Percentiles rank a stretch among this genome's conserved stretches.
phyloP scores from a whole-genome alignment of 768 basidiomycete species.

The Rhodotorula graminis region DNA sequence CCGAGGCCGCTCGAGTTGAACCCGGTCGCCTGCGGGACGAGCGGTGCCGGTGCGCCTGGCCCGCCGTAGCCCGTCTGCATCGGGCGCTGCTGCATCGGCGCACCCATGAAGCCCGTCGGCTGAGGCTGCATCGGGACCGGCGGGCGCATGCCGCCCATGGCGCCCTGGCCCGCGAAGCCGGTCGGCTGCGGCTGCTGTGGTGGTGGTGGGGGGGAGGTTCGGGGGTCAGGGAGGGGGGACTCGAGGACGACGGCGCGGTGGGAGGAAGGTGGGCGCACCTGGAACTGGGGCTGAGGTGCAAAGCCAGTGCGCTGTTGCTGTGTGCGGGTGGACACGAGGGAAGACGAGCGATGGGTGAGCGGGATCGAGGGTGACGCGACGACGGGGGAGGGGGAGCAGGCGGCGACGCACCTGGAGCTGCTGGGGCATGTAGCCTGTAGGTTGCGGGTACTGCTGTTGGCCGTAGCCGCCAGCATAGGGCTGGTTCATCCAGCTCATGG shows the following conservation, averaged over 20 bases:
- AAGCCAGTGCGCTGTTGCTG: constrained; percentile 48
- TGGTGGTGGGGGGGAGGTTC: background rate
- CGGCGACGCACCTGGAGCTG: constrained; percentile 45
- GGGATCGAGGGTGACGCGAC: background rate
- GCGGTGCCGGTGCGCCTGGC: constrained; percentile 53
- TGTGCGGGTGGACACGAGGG: constrained; percentile 46
- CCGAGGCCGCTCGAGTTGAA: constrained; percentile 52
- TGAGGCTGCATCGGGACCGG: constrained; percentile 55
- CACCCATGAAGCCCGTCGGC: constrained; percentile 54
- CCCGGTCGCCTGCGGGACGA: constrained; percentile 72
- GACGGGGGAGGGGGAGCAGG: constrained; percentile 22
- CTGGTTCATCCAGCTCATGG: constrained; percentile 21
- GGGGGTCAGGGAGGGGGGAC: background rate
- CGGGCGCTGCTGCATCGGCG: constrained; percentile 36
- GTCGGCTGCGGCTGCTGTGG: constrained; percentile 38
- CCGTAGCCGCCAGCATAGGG: constrained; percentile 34
- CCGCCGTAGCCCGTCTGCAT: constrained; percentile 48
- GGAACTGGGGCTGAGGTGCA: constrained; percentile 53
- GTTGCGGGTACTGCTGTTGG: constrained; percentile 48
- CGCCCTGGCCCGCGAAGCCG: constrained; percentile 5
- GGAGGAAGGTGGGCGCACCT: constrained; percentile 22
- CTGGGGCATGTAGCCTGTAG: constrained; percentile 51
- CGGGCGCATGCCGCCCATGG: background rate
- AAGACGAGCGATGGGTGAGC: constrained; percentile 43
- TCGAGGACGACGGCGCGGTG: too few species aligned